Conservation (phyloP, 2,329 filamentous ascomycete genomes). For the Fusarium miscanthi region DNA sequence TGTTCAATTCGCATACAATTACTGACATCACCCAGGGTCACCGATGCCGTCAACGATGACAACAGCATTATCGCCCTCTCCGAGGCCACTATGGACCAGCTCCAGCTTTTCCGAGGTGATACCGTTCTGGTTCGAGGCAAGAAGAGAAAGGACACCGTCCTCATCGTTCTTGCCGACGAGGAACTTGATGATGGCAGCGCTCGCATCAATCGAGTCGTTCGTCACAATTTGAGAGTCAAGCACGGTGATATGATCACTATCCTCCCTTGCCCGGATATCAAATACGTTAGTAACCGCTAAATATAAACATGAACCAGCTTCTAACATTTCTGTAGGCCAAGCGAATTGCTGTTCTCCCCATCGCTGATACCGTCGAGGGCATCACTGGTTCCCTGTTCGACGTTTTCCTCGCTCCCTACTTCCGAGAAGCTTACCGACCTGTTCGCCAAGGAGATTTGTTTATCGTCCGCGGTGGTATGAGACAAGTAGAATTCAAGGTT, state of each 20-base stretch:
- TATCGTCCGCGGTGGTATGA: constrained; percentile 97
- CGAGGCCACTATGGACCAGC: constrained; percentile 98
- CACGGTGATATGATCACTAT: constrained; percentile 98
- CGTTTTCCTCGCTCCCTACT: constrained; percentile 98
- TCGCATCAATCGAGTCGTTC: constrained; percentile 97
- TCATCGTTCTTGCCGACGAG: constrained; percentile 97
- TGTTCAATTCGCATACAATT: constrained; percentile 14
- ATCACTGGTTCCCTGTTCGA: constrained; percentile 98
- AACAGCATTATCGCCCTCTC: constrained; percentile 99
- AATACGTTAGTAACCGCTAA: constrained; percentile 82
- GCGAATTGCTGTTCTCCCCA: constrained; percentile 97
- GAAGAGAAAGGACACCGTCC: constrained; percentile 98
- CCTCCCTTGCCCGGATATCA: constrained; percentile 98
- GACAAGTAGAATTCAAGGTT: constrained; percentile 99
- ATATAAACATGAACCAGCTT: not conserved
- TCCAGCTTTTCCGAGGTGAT: constrained; percentile 98
- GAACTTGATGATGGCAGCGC: constrained; percentile 97
- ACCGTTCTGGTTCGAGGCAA: constrained; percentile 98
- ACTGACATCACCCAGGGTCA: constrained; percentile 74
- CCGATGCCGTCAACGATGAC: constrained; percentile 98
- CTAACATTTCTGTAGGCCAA: constrained; percentile 75
- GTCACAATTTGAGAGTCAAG: constrained; percentile 98
- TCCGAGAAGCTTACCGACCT: constrained; percentile 98
- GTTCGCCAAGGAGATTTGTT: constrained; percentile 98
- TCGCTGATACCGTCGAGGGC: constrained; percentile 97